Evolutionary conservation across 2,329 filamentous ascomycete genomes (phyloP).

Genomic region (Didymella segeticola): DNA sequence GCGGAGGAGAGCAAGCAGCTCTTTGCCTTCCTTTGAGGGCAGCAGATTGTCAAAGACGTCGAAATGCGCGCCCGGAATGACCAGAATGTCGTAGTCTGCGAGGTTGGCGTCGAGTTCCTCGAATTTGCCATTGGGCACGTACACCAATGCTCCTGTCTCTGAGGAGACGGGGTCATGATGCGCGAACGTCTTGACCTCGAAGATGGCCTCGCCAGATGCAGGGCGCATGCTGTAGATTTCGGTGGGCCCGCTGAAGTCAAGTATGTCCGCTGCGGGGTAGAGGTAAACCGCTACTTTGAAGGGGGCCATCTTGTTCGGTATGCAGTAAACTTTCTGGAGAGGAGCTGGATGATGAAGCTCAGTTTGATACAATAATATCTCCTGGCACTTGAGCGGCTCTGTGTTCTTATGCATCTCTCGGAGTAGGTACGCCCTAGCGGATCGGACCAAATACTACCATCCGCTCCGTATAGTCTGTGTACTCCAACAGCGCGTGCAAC

Average conservation of each 20-base stretch:
- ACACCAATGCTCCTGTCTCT: constrained; percentile 33
- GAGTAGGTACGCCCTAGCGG: background rate
- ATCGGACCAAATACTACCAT: constrained; percentile 2
- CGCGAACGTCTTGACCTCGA: constrained; percentile 46
- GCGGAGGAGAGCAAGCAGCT: constrained; percentile 26
- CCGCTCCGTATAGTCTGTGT: constrained; percentile 1
- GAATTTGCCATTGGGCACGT: constrained; percentile 42
- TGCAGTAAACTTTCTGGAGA: background rate
- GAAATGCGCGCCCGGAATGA: constrained; percentile 48
- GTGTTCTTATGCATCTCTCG: background rate
- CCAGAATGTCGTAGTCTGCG: constrained; percentile 47
- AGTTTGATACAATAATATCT: background rate
- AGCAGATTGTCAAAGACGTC: constrained; percentile 35
- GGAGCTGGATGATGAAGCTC: background rate
- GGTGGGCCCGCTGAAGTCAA: constrained; percentile 51
- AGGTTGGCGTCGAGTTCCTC: constrained; percentile 36
- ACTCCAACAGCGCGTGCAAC: too few species aligned
- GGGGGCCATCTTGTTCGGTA: constrained; percentile 21
- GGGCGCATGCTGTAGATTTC: constrained; percentile 46
- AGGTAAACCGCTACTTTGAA: constrained; percentile 51
- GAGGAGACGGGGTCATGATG: constrained; percentile 32
- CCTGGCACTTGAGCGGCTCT: background rate
- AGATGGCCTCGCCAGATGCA: constrained; percentile 37
- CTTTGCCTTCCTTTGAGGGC: constrained; percentile 25
- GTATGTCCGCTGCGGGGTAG: constrained; percentile 49